Percentiles rank a stretch among this genome's conserved stretches.
Evolutionary conservation across 23 red algal species (phyloP).

Genomic region (Agarophyton chilense): DNA sequence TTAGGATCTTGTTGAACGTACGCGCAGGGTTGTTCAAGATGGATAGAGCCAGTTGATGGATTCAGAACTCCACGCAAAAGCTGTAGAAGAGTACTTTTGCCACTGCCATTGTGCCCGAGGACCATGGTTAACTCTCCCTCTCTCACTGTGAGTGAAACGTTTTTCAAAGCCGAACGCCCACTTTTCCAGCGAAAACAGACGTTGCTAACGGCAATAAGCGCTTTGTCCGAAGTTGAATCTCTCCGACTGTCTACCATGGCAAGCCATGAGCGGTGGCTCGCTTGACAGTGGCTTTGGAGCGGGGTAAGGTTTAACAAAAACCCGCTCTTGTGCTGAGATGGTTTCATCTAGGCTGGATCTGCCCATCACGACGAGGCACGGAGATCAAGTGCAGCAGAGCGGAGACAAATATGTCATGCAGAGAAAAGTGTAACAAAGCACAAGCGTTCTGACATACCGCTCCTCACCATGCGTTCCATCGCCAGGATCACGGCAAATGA

Average conservation of each 20-base stretch:
- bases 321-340: neutral
- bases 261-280: neutral
- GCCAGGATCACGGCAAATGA: too few relatives aligned
- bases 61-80: conserved; percentile 32
- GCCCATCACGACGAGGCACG: neutral
- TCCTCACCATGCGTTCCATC: too few relatives aligned
- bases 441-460: too few relatives aligned
- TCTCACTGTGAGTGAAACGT: conserved; percentile 43
- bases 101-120: conserved; percentile 67
- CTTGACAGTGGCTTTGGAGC: neutral
- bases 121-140: conserved; percentile 73
- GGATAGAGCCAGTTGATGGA: conserved; percentile 25
- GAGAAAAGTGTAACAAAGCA: too few relatives aligned
- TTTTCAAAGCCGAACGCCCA: conserved; percentile 32
- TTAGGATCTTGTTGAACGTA: conserved; percentile 59
- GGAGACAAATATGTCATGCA: too few relatives aligned
- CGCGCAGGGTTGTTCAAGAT: conserved; percentile 22
- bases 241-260: neutral
- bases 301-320: neutral
- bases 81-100: conserved; percentile 75
- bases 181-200: conserved; percentile 52
- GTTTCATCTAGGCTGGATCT: neutral
- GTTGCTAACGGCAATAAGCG: conserved; percentile 42
- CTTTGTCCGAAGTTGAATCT: neutral
- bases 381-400: too few relatives aligned